Conservation (phyloP, 345 rosid genomes). For the Viola odorata region DNA sequence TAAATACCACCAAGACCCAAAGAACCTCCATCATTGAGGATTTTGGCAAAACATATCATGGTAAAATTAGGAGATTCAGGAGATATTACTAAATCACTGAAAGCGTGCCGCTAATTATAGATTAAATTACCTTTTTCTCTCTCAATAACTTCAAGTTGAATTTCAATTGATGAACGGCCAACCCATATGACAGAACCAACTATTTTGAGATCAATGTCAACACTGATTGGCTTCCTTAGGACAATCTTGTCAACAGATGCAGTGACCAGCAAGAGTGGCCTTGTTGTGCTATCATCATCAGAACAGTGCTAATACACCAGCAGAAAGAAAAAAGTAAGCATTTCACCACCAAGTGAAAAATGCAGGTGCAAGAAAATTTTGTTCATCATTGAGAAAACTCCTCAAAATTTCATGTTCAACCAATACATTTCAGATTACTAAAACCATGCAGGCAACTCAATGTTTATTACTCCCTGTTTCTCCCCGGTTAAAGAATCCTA, state of each 20-base stretch:
- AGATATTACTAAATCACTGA: too few species aligned
- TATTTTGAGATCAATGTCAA: slow-evolving; percentile 57
- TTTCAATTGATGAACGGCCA: slow-evolving; percentile 77
- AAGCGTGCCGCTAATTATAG: neutral
- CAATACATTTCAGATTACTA: neutral
- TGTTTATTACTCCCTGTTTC: too few species aligned
- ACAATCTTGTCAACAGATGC: slow-evolving; percentile 86
- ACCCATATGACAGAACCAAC: slow-evolving; percentile 83
- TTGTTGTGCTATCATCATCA: slow-evolving; percentile 69
- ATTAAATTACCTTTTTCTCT: slow-evolving; percentile 30
- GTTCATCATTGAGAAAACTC: neutral
- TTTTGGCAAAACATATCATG: too few species aligned
- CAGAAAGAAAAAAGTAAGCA: neutral
- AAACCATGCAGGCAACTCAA: neutral
- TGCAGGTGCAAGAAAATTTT: neutral
- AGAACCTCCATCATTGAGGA: too few species aligned
- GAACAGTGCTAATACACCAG: slow-evolving; percentile 57
- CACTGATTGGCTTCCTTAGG: slow-evolving; percentile 65
- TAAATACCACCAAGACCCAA: too few species aligned
- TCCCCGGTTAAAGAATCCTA: too few species aligned
- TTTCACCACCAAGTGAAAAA: neutral
- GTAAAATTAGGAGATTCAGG: too few species aligned
- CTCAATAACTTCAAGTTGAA: slow-evolving; percentile 74
- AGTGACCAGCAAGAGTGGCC: slow-evolving; percentile 77
- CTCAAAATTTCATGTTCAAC: neutral